Conservation (phyloP, 2,329 filamentous ascomycete genomes). For the Iodosphaeria phyllophila region DNA sequence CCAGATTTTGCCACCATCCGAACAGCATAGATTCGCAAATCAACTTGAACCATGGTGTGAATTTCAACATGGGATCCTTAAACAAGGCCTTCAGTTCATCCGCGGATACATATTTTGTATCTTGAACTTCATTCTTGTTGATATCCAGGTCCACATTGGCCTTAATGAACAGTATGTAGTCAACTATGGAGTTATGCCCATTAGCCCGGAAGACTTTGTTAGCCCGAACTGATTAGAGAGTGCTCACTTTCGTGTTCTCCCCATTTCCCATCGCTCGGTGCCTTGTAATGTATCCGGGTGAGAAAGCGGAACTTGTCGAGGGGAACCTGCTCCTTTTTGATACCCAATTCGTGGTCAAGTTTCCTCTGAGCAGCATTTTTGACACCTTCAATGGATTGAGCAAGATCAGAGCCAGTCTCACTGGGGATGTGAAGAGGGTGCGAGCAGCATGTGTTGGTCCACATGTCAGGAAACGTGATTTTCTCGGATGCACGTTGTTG, state of each 20-base stretch:
- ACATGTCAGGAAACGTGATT: constrained; percentile 98
- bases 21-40: constrained; percentile 97
- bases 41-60: constrained; percentile 98
- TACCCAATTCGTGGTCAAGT: constrained; percentile 85
- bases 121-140: constrained; percentile 80
- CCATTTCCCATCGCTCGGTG: constrained; percentile 93
- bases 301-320: constrained; percentile 84
- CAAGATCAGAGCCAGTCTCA: constrained; percentile 71
- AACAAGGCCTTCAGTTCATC: constrained; percentile 77
- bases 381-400: constrained; percentile 66
- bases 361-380: constrained; percentile 88
- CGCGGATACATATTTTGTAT: constrained; percentile 65
- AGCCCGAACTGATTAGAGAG: not conserved
- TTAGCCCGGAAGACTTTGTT: constrained; percentile 4
- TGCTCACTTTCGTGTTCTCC: constrained; percentile 90
- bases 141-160: constrained; percentile 67
- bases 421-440: constrained; percentile 82
- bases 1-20: constrained; percentile 86
- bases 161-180: constrained; percentile 98
- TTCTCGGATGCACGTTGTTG: constrained; percentile 94
- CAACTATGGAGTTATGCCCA: constrained; percentile 37
- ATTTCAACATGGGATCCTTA: constrained; percentile 58
- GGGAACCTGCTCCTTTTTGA: constrained; percentile 74
- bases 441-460: constrained; percentile 99
- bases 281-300: constrained; percentile 95